Base-by-base conservation (phyloP, 441 rosid genomes). In the Biscutella laevigata region DNA sequence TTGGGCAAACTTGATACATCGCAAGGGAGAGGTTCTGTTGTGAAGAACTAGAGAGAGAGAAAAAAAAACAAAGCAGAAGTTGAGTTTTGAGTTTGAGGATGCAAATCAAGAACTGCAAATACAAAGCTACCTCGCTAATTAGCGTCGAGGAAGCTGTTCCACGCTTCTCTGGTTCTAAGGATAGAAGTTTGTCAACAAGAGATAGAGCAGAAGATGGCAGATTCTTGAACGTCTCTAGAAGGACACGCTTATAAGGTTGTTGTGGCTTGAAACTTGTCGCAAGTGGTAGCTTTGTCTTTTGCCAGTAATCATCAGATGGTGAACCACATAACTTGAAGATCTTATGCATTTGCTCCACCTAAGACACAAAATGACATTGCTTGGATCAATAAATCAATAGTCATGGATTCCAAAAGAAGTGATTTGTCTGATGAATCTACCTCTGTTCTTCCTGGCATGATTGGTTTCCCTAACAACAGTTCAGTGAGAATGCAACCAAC, bases 391-490 rank as follows among this genome's bases (percentile, higher is more conserved):
- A 21, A 38, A 21, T 4, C 21, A 33, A 64, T 19, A 11, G 25
- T 25, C 3, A 42, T 21, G 17, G 19, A 42, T 8, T 34, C 15
- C n/a, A n/a, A n/a, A 28, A 22, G 30, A 40, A 55, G 1, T 15
- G 17, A n/a, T 37, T 32, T n/a, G 22, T 21, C 2, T 39, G 28
- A 26, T 61, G n/a, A 45, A 33, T n/a, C 5, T 54, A 32, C 94
- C 95, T 92, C 94, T 53, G 99, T 92, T 80, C 97, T 86, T 78
- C 95, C 95, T 0, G 97, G 88, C 97, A 92, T 92, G 55, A 84
- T 88, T 67, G 89, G 99, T 70, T 88, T 86, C 39, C 92, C 97
- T 4, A 80, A 64, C 57, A 74, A 79, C 41, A 88, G 56, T 70
- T 92, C 97, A 19, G 95, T 92, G 32, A 84, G 76, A 49, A 92